phyloP scores from a whole-genome alignment of 2,329 filamentous ascomycete species.

The Aspergillus viridinutans region DNA sequence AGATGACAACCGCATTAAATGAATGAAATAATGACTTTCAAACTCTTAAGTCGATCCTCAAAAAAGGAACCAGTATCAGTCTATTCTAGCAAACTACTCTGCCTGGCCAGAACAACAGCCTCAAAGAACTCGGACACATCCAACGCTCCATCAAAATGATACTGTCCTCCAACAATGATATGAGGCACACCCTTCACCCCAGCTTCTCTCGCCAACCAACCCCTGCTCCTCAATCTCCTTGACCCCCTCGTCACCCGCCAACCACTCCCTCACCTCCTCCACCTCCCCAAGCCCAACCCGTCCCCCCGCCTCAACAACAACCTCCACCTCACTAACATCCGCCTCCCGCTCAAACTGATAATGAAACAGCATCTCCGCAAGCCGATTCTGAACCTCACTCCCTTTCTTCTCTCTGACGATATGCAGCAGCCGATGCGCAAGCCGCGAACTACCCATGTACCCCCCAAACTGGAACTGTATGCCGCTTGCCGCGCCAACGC shows the following conservation, averaged over 20 bases:
- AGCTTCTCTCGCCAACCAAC: slow-evolving; percentile 1
- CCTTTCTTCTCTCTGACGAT: slow-evolving; percentile 1
- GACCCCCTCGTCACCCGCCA: slow-evolving; percentile 8
- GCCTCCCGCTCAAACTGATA: slow-evolving; percentile 17
- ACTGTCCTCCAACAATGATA: slow-evolving; percentile 13
- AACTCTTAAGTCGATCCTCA: background rate
- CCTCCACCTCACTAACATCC: slow-evolving; percentile 13
- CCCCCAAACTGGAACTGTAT: slow-evolving; percentile 18
- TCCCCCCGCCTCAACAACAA: slow-evolving; percentile 6
- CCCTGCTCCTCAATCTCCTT: slow-evolving; percentile 8
- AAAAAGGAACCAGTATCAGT: background rate
- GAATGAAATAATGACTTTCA: background rate
- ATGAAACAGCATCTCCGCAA: slow-evolving; percentile 14
- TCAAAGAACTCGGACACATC: slow-evolving; percentile 17
- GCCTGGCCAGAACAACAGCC: slow-evolving; percentile 8
- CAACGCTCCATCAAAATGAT: slow-evolving; percentile 12
- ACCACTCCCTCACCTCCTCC: slow-evolving; percentile 5
- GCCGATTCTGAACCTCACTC: slow-evolving; percentile 2
- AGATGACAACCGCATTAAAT: background rate
- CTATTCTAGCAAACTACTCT: background rate
- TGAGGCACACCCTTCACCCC: slow-evolving; percentile 16
- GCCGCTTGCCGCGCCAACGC: slow-evolving; percentile 8
- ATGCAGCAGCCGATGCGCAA: slow-evolving; percentile 14
- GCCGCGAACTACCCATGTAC: slow-evolving; percentile 16
- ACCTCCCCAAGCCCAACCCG: slow-evolving; percentile 10